Conservation (phyloP, 768 basidiomycete species). For the Neoboletus brunneissimus region DNA sequence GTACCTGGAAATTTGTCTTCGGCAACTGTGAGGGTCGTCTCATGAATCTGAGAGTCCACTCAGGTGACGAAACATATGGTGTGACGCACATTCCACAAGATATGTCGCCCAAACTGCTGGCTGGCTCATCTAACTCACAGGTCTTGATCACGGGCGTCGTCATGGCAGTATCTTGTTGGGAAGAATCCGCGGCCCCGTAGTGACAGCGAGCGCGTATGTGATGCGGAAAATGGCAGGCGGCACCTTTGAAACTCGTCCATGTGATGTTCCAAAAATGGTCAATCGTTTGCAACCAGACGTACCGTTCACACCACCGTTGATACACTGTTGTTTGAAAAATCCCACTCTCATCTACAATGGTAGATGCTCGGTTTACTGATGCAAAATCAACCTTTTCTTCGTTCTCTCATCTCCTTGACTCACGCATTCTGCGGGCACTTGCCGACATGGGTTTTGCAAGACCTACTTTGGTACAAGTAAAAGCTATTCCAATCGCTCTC, state of each 20-base stretch:
- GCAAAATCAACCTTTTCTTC: conserved; percentile 49
- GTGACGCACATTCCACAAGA: conserved; percentile 46
- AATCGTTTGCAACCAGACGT: too few relatives aligned
- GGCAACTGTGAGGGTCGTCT: conserved; percentile 50
- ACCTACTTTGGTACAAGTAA: conserved; percentile 89
- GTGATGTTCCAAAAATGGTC: background rate
- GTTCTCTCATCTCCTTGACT: conserved; percentile 79
- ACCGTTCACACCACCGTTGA: too few relatives aligned
- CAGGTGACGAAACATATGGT: background rate
- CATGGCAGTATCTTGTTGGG: conserved; percentile 7
- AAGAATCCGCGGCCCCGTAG: background rate
- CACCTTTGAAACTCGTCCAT: background rate
- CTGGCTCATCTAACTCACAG: conserved; percentile 10
- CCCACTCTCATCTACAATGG: conserved; percentile 32
- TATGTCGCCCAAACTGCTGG: conserved; percentile 5
- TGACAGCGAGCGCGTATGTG: background rate
- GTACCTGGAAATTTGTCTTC: conserved; percentile 73
- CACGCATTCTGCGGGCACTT: conserved; percentile 81
- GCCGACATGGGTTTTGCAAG: conserved; percentile 87
- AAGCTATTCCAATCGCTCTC: conserved; percentile 89
- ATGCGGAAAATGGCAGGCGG: background rate
- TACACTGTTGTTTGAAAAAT: background rate
- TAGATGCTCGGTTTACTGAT: conserved; percentile 47
- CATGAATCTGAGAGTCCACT: conserved; percentile 1
- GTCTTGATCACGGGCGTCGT: conserved; percentile 15